A percentile compares a stretch with the other conserved stretches of the same genome.
Evolutionary conservation across 257 asterid species (phyloP).

Genomic region (Avicennia marina): DNA sequence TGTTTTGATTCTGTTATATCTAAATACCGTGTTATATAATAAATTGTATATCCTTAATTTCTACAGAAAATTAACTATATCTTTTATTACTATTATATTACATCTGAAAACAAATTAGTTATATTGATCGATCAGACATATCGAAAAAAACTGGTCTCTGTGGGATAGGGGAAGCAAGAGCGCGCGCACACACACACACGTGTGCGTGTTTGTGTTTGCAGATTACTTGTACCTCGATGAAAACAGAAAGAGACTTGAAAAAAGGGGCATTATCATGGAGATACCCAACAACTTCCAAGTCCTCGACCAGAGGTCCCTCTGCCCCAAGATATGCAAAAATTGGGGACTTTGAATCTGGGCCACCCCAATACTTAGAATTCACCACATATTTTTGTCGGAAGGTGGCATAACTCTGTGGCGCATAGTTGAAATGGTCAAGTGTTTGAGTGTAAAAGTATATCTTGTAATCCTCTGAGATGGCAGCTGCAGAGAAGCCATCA

Average conservation of each 20-base stretch:
- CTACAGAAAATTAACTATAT: no score
- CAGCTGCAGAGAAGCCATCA: neutral
- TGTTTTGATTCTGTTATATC: no score
- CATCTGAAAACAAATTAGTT: no score
- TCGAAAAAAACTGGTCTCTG: no score
- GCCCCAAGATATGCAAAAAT: conserved; percentile 70
- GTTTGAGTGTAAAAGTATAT: conserved; percentile 56
- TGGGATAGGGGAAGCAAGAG: no score
- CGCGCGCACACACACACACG: neutral
- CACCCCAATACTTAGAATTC: conserved; percentile 51
- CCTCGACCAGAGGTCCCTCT: conserved; percentile 44
- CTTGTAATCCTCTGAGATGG: conserved; percentile 22
- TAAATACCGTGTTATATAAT: no score
- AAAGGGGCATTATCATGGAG: conserved; percentile 53
- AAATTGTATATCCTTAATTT: no score
- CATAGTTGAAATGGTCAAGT: conserved; percentile 74
- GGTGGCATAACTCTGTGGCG: conserved; percentile 48
- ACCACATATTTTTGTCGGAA: conserved; percentile 54
- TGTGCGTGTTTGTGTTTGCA: no score
- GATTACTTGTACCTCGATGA: conserved; percentile 49
- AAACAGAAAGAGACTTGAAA: conserved; percentile 60
- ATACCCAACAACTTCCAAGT: conserved; percentile 29
- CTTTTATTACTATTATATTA: no score
- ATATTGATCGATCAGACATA: no score
- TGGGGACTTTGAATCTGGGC: conserved; percentile 38